These are phyloP conservation scores for Nectriaceae sp. DNA, from an alignment of 2,329 filamentous ascomycete genomes.

Conservation along the genomic window DNA sequence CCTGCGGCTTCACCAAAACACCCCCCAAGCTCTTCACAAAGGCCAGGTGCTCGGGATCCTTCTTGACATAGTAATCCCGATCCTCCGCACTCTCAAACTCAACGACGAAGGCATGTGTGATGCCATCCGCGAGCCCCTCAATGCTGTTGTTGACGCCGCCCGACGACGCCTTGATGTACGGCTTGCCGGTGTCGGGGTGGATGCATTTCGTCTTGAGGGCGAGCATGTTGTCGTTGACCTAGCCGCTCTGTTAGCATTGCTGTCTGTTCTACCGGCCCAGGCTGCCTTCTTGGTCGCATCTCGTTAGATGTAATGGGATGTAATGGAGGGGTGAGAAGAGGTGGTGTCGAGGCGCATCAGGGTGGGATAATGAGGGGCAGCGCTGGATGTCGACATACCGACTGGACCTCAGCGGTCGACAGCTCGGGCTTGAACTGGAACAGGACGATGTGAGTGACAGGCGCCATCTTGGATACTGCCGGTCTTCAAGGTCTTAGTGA, in stretches of 20 bases:
- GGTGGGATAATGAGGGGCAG: not conserved
- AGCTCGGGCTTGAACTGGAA: constrained; percentile 21
- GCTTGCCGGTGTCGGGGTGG: constrained; percentile 58
- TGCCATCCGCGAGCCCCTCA: constrained; percentile 61
- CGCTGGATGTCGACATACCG: constrained; percentile 6
- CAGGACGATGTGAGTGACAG: constrained; percentile 21
- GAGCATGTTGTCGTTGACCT: constrained; percentile 35
- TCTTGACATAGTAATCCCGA: constrained; percentile 65
- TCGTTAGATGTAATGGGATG: no score
- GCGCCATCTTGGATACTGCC: constrained; percentile 9
- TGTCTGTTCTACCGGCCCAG: not conserved
- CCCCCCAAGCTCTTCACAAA: constrained; percentile 54
- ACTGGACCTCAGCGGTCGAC: constrained; percentile 6
- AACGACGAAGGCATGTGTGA: constrained; percentile 67
- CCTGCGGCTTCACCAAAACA: constrained; percentile 52
- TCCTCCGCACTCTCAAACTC: constrained; percentile 66
- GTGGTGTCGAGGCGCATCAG: not conserved
- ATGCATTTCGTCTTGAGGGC: constrained; percentile 60
- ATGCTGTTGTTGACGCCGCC: constrained; percentile 63
- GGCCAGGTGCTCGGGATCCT: constrained; percentile 63
- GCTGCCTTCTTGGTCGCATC: no score
- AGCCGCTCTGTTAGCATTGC: not conserved
- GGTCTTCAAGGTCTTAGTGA: no score
- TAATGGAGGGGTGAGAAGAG: not conserved
- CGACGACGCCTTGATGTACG: constrained; percentile 60